Percentiles rank a stretch among this genome's conserved stretches.
These are phyloP conservation scores for Pichia sp. DNA, from an alignment of 1,139 yeast genomes.

Conservation along the genomic window DNA sequence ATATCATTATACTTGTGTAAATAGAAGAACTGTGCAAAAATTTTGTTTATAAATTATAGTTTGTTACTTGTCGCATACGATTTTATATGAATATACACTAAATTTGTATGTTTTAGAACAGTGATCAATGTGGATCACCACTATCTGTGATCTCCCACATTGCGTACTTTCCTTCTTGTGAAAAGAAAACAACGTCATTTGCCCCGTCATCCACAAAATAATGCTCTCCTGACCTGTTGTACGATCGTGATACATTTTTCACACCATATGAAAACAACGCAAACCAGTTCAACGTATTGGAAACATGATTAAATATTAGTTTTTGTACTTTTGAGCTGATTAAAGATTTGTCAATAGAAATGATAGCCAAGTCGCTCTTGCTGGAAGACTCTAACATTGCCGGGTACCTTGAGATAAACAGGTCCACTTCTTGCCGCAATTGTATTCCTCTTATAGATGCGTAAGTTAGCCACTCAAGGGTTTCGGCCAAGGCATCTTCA, in stretches of 20 bases:
- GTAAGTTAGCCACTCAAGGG: slow-evolving; percentile 31
- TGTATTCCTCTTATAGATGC: slow-evolving; percentile 26
- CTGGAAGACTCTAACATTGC: slow-evolving; percentile 13
- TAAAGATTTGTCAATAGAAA: slow-evolving; percentile 18
- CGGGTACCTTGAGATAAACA: slow-evolving; percentile 23
- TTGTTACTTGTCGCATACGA: background rate
- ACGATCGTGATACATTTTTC: slow-evolving; percentile 26
- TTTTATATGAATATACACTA: background rate
- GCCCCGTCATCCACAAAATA: slow-evolving; percentile 27
- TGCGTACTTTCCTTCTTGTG: slow-evolving; percentile 17
- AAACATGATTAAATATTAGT: slow-evolving; percentile 6
- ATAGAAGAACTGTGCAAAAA: background rate
- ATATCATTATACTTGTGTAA: background rate
- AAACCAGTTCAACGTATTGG: slow-evolving; percentile 21
- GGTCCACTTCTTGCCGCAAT: slow-evolving; percentile 21
- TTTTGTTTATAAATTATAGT: background rate
- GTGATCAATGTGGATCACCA: slow-evolving; percentile 22
- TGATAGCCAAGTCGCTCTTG: slow-evolving; percentile 12
- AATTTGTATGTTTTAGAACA: background rate
- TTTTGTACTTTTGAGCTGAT: slow-evolving; percentile 12
- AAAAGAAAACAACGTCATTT: slow-evolving; percentile 24
- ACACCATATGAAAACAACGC: slow-evolving; percentile 27
- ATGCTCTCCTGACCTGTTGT: slow-evolving; percentile 26
- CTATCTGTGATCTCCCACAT: slow-evolving; percentile 30
- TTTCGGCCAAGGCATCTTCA: slow-evolving; percentile 21